Percentiles rank a stretch among this genome's conserved stretches.
phyloP scores from a whole-genome alignment of 192 early-diverging fungal genomes.

The Mortierella hygrophila region DNA sequence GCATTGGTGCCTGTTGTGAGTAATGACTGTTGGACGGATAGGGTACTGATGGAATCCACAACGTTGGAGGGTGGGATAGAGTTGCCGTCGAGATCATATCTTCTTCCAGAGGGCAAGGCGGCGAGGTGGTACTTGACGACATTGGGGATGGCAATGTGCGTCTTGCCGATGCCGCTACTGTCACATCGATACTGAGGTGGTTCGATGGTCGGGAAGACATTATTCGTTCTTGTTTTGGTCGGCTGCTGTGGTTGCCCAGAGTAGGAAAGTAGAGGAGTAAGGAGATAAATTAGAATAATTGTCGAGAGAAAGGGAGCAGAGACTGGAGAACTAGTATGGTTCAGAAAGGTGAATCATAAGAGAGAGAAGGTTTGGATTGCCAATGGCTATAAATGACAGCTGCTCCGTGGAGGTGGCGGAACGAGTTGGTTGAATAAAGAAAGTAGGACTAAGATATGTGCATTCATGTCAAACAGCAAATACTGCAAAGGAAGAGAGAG shows the following conservation, averaged over 20 bases:
- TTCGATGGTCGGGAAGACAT: conserved; percentile 26
- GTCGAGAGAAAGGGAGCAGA: too few species aligned
- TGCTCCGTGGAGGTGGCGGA: not conserved
- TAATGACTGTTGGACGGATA: conserved; percentile 30
- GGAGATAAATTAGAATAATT: not conserved
- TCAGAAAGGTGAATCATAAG: not conserved
- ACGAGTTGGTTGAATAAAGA: not conserved
- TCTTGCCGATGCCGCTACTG: conserved; percentile 18
- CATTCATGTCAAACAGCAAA: not conserved
- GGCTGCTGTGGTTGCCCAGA: not conserved
- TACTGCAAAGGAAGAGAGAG: not conserved
- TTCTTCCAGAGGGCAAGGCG: conserved; percentile 23
- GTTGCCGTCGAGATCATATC: conserved; percentile 46
- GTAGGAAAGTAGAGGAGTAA: not conserved
- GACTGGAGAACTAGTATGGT: not conserved
- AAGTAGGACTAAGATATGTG: not conserved
- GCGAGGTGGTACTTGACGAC: conserved; percentile 18
- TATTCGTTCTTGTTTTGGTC: not conserved
- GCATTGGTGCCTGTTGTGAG: conserved; percentile 4
- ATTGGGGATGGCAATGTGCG: conserved; percentile 40
- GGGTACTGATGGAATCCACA: conserved; percentile 29
- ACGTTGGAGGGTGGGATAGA: conserved; percentile 34
- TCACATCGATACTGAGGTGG: conserved; percentile 39
- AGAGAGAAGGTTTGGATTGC: not conserved
- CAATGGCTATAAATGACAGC: not conserved